Evolutionary conservation across 2,329 filamentous ascomycete species (phyloP).

Genomic region (Monilinia fructigena): DNA sequence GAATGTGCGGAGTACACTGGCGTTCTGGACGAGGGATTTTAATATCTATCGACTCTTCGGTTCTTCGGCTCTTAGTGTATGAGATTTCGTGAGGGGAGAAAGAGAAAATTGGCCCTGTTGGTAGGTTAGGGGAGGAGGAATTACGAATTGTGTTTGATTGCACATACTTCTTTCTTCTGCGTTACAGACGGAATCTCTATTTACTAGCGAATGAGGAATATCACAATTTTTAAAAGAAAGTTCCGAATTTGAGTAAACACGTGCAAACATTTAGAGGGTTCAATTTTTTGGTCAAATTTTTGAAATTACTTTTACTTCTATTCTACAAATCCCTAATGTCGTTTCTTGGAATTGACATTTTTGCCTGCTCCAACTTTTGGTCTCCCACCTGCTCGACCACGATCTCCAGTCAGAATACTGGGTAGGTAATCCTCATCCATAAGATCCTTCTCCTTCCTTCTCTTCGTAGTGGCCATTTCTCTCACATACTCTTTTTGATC

Average conservation of each 20-base stretch:
- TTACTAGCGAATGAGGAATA: neutral
- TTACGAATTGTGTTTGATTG: neutral
- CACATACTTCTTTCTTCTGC: constrained; percentile 8
- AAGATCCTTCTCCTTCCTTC: constrained; percentile 71
- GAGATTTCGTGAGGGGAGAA: neutral
- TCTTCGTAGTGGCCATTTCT: constrained; percentile 61
- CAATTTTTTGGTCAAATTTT: constrained; percentile 12
- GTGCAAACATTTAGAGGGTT: neutral
- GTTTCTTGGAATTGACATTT: constrained; percentile 78
- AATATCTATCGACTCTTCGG: constrained; percentile 1
- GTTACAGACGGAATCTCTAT: neutral
- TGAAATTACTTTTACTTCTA: constrained; percentile 22
- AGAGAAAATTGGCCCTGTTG: neutral
- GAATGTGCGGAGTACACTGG: constrained; percentile 22
- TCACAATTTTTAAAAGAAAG: constrained; percentile 15
- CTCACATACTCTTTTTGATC: constrained; percentile 91
- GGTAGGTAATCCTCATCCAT: constrained; percentile 97
- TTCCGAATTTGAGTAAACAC: neutral
- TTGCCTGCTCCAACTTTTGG: constrained; percentile 81
- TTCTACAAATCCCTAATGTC: constrained; percentile 43
- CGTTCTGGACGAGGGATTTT: constrained; percentile 18
- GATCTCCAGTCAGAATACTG: constrained; percentile 76
- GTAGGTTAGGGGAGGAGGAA: neutral
- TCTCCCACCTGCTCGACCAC: constrained; percentile 62
- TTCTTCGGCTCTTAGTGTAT: neutral